A percentile compares a stretch with the other conserved stretches of the same genome.
These are phyloP conservation scores for Takashimella koratensis DNA, from an alignment of 1,284 basidiomycete species.

Conservation along the genomic window DNA sequence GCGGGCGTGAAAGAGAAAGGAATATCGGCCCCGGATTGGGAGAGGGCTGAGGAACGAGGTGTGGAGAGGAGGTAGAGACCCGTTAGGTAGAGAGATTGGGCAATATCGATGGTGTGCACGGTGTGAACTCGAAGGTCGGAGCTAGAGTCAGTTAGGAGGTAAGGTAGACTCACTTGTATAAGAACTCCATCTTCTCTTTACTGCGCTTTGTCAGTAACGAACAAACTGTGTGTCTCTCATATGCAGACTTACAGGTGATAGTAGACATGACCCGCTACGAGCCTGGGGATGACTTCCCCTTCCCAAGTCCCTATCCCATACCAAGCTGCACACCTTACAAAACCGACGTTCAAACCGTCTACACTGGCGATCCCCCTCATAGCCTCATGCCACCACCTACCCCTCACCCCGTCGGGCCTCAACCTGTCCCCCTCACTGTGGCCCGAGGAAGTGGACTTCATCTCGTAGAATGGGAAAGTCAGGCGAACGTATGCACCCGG, in stretches of 20 bases:
- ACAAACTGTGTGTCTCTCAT: not conserved
- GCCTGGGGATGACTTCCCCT: conserved; percentile 59
- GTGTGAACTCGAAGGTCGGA: conserved; percentile 76
- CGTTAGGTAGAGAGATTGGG: conserved; percentile 68
- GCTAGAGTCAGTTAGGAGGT: conserved; percentile 17
- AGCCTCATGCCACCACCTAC: conserved; percentile 87
- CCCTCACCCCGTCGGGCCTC: conserved; percentile 67
- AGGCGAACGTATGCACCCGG: conserved; percentile 72
- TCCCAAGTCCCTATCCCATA: conserved; percentile 40
- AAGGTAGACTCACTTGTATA: conserved; percentile 54
- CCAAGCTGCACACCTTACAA: conserved; percentile 53
- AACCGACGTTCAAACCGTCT: conserved; percentile 66
- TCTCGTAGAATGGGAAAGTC: conserved; percentile 78
- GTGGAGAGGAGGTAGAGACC: conserved; percentile 30
- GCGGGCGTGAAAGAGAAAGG: conserved; percentile 50
- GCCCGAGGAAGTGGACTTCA: conserved; percentile 47
- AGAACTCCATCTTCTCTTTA: conserved; percentile 80
- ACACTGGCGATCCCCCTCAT: conserved; percentile 62
- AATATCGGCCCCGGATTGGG: conserved; percentile 63
- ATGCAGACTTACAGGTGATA: conserved; percentile 57
- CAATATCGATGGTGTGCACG: conserved; percentile 72
- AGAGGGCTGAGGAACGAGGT: conserved; percentile 16
- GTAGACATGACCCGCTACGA: conserved; percentile 74
- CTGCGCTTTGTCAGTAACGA: conserved; percentile 10
- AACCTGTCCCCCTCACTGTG: conserved; percentile 66